Percentiles rank a stretch among this genome's conserved stretches.
These are phyloP conservation scores for Phytopythium montanum DNA, from an alignment of 352 stramenopile genomes.

Conservation along the genomic window DNA sequence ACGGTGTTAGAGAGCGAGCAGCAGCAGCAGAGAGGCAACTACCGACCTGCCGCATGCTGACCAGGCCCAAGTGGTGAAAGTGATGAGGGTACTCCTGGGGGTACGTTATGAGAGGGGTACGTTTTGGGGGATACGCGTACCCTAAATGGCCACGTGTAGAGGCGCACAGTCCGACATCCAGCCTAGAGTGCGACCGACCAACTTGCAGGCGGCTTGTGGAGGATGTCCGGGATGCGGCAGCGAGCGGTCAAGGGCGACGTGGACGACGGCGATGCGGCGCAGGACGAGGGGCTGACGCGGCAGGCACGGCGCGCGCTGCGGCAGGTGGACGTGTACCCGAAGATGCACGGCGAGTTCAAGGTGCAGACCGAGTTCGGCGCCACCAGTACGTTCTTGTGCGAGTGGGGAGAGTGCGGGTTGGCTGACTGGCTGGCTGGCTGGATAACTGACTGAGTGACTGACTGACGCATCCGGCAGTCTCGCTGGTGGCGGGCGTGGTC, in stretches of 20 bases:
- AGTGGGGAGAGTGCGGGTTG: background rate
- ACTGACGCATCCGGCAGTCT: constrained; percentile 40
- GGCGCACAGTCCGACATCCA: background rate
- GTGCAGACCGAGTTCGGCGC: constrained; percentile 93
- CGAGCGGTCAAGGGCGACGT: constrained; percentile 56
- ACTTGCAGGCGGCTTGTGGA: background rate
- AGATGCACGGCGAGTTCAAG: constrained; percentile 95
- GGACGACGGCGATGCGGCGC: constrained; percentile 34
- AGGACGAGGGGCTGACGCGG: constrained; percentile 27
- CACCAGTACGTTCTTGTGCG: constrained; percentile 26
- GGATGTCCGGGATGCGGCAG: constrained; percentile 41
- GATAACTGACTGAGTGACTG: constrained; percentile 7
- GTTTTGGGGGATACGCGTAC: too few species aligned
- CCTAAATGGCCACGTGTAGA: constrained; percentile 1
- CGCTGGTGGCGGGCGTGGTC: constrained; percentile 78
- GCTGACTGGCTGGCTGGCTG: too few species aligned
- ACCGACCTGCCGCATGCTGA: background rate
- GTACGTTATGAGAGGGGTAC: too few species aligned
- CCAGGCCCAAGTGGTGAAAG: too few species aligned
- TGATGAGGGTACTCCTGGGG: too few species aligned
- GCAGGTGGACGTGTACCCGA: constrained; percentile 92
- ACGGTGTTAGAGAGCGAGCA: too few species aligned
- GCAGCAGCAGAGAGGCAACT: background rate
- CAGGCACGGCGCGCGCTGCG: constrained; percentile 64
- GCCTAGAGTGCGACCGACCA: background rate